Base-by-base conservation (phyloP, 2,329 filamentous ascomycete species). In the Dichotomopilus funicola region DNA sequence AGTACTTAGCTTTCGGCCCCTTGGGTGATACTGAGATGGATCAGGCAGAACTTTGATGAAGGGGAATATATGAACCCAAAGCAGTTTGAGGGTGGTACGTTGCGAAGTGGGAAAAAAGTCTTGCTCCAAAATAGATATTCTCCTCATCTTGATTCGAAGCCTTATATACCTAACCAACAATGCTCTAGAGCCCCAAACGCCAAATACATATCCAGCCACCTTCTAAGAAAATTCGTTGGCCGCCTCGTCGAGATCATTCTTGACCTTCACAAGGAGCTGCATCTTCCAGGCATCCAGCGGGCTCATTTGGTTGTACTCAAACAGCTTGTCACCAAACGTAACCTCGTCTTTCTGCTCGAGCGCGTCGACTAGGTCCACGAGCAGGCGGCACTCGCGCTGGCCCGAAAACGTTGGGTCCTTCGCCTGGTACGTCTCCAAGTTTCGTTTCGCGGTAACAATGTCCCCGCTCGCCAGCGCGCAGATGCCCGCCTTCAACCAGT, bases 271-370 rank as follows among this genome's bases (percentile, higher is more conserved):
- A 60, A 96, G 72, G 56, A 96, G 76, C 36, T 87, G 89, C 50
- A 89, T 96, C 86, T 96, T 96, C 92, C 92, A 97, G 76, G 92
- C 94, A 69, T 96, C 91, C 67, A 97, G 75, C 78, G 94, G 94
- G 75, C 86, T 94, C 75, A 96, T 79, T 75, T 95, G 89, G 70
- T 96, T 91, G 68, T 83, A 97, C 70, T 92, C 85, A 77, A 88
- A 95, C 61, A 94, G 73, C 70, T 91, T 91, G 67, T 95, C 89
- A 27, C 87, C 82, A 66, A 95, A 97, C 59, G 80, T 78, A 65
- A 96, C 90, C 70, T 88, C 86, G 65, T 95, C 89, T 54, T 86
- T 85, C 36, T 82, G 79, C 67, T 94, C 86, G 56, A 96, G 79
- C 4, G 88, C 83, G 57, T 87, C 84, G 36, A 82, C 75, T 40